phyloP scores from a whole-genome alignment of 2,329 filamentous ascomycete species.

The Massarina eburnea region DNA sequence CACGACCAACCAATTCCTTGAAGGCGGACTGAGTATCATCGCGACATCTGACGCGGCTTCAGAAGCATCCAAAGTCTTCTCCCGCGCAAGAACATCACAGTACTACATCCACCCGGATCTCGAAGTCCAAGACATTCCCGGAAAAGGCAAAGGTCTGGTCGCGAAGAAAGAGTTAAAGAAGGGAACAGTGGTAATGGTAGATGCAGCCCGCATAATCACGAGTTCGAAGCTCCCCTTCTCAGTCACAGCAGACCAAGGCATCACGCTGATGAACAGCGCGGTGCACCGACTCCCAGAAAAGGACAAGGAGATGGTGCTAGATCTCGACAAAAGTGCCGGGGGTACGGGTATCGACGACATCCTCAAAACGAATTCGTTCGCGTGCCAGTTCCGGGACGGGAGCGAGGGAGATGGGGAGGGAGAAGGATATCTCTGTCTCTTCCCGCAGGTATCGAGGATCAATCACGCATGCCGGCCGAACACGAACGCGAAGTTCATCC shows the following conservation, averaged over 20 bases:
- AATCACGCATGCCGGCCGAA: slow-evolving; percentile 29
- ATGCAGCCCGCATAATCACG: slow-evolving; percentile 22
- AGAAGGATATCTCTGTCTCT: slow-evolving; percentile 27
- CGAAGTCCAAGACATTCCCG: slow-evolving; percentile 17
- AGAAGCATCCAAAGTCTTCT: slow-evolving; percentile 13
- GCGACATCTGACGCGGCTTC: slow-evolving; percentile 18
- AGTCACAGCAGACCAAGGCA: slow-evolving; percentile 12
- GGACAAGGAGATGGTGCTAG: slow-evolving; percentile 11
- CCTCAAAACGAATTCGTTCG: slow-evolving; percentile 28
- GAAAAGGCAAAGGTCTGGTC: slow-evolving; percentile 27
- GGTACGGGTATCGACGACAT: slow-evolving; percentile 19
- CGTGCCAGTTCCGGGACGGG: slow-evolving; percentile 24
- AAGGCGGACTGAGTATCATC: slow-evolving; percentile 22
- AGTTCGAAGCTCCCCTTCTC: slow-evolving; percentile 19
- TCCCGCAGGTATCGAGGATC: slow-evolving; percentile 23
- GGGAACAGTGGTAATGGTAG: slow-evolving; percentile 20
- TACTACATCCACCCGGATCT: neutral
- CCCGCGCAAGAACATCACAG: neutral
- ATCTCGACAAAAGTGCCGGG: slow-evolving; percentile 18
- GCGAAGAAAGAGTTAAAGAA: slow-evolving; percentile 16
- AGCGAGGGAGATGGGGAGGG: slow-evolving; percentile 17
- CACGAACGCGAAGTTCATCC: slow-evolving; percentile 24
- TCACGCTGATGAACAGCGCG: slow-evolving; percentile 14
- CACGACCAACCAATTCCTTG: slow-evolving; percentile 15
- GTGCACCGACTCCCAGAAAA: slow-evolving; percentile 10